Conservation (phyloP, 768 basidiomycete species). For the Phylloporus arenicola region DNA sequence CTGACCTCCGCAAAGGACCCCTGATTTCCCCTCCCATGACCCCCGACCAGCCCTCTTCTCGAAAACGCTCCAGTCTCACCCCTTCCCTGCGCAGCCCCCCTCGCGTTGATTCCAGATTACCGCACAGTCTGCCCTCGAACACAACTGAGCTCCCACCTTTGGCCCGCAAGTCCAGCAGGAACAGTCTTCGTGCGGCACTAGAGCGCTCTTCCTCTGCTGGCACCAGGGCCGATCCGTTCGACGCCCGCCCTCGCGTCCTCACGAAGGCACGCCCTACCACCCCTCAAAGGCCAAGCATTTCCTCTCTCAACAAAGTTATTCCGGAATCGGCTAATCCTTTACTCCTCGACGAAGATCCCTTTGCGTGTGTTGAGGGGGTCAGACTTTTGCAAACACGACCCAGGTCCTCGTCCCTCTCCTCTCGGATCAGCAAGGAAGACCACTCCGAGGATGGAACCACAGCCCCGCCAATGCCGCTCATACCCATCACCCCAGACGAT, state of each 20-base stretch:
- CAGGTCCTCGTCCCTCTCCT: constrained; percentile 4
- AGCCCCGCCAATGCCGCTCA: no score
- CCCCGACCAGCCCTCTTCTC: constrained; percentile 20
- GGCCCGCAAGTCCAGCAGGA: constrained; percentile 14
- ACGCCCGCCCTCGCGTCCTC: constrained; percentile 22
- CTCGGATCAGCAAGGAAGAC: neutral
- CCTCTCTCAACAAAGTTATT: constrained; percentile 4
- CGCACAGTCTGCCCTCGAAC: neutral
- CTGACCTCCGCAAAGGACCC: constrained; percentile 42
- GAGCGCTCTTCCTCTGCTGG: constrained; percentile 11
- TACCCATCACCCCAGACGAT: constrained; percentile 29
- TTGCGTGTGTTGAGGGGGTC: constrained; percentile 52
- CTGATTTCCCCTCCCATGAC: constrained; percentile 52
- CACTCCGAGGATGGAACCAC: no score
- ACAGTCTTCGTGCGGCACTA: constrained; percentile 2
- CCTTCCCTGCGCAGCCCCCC: neutral
- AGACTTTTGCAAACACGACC: constrained; percentile 34
- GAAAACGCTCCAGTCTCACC: constrained; percentile 1
- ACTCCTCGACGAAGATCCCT: constrained; percentile 36
- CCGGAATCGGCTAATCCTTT: constrained; percentile 17
- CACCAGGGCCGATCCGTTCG: constrained; percentile 11
- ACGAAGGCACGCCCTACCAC: constrained; percentile 33
- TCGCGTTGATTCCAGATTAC: neutral
- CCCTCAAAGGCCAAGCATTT: constrained; percentile 21
- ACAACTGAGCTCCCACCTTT: constrained; percentile 14